Conservation (phyloP, 768 basidiomycete species). For the Infundibulicybe gibba region DNA sequence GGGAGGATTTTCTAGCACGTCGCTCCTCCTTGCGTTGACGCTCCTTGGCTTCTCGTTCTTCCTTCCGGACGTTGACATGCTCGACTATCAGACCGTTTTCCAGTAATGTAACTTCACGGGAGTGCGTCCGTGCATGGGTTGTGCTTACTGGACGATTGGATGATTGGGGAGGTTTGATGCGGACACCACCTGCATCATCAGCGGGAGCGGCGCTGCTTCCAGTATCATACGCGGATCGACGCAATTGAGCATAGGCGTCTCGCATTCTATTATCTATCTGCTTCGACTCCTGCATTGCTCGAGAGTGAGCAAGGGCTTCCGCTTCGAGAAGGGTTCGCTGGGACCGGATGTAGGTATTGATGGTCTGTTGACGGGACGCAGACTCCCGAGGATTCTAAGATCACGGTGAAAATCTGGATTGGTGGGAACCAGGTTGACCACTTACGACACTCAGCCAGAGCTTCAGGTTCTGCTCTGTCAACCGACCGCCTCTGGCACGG, state of each 20-base stretch:
- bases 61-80: slow-evolving; percentile 77
- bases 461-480: slow-evolving; percentile 77
- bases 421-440: slow-evolving; percentile 10
- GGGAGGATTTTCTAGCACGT: slow-evolving; percentile 71
- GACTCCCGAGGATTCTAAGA: slow-evolving; percentile 88
- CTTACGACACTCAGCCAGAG: slow-evolving; percentile 77
- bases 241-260: slow-evolving; percentile 75
- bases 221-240: slow-evolving; percentile 74
- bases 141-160: slow-evolving; percentile 34
- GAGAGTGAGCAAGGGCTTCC: slow-evolving; percentile 74
- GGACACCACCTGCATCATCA: slow-evolving; percentile 63
- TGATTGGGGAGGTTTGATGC: slow-evolving; percentile 61
- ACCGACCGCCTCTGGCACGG: slow-evolving; percentile 57
- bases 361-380: slow-evolving; percentile 75
- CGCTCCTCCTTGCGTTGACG: slow-evolving; percentile 67
- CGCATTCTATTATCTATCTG: slow-evolving; percentile 74
- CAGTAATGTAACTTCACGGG: slow-evolving; percentile 74
- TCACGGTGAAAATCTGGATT: slow-evolving; percentile 7
- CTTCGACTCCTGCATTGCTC: slow-evolving; percentile 74
- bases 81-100: slow-evolving; percentile 91
- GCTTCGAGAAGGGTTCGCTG: slow-evolving; percentile 81
- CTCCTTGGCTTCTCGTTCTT: slow-evolving; percentile 73
- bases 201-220: slow-evolving; percentile 41
- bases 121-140: slow-evolving; percentile 45
- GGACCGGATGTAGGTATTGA: slow-evolving; percentile 77